Conservation (phyloP, 768 basidiomycete species). For the Panaeolus papilionaceus region DNA sequence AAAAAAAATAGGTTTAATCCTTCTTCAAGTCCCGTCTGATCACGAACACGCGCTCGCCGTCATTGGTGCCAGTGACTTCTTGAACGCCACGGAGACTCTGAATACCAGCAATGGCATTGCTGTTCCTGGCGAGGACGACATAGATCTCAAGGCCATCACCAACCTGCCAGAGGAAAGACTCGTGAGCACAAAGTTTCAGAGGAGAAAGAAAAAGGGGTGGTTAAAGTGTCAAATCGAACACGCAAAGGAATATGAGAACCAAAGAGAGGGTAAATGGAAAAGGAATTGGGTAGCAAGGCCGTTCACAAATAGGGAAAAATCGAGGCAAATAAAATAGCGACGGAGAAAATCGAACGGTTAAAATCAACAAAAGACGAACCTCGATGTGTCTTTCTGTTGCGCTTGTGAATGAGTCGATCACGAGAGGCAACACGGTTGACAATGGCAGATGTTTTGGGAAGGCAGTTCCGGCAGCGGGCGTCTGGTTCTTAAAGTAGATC, state of each 20-base stretch:
- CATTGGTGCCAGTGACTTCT: constrained; percentile 65
- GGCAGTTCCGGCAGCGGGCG: constrained; percentile 68
- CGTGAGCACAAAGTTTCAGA: constrained; percentile 25
- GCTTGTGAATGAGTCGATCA: constrained; percentile 95
- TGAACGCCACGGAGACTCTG: constrained; percentile 60
- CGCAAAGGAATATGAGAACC: constrained; percentile 13
- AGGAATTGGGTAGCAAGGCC: neutral
- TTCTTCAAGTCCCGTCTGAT: constrained; percentile 83
- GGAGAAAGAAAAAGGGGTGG: constrained; percentile 13
- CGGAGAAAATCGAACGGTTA: constrained; percentile 18
- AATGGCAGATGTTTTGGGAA: constrained; percentile 88
- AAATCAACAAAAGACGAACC: constrained; percentile 48
- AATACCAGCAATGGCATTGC: constrained; percentile 59
- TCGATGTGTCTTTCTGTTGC: constrained; percentile 99
- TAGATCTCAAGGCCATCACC: constrained; percentile 96
- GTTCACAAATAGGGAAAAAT: neutral
- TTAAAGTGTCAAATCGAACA: neutral
- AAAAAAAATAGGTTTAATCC: constrained; percentile 52
- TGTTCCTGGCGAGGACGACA: constrained; percentile 77
- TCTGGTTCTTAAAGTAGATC: constrained; percentile 99
- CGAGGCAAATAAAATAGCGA: constrained; percentile 20
- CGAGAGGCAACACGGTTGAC: constrained; percentile 78
- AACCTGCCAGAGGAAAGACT: constrained; percentile 56
- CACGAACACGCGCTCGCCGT: constrained; percentile 79
- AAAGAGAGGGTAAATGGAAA: neutral